Evolutionary conservation across 2,329 filamentous ascomycete species (phyloP).

Genomic region (Cadophora luteo-olivacea): DNA sequence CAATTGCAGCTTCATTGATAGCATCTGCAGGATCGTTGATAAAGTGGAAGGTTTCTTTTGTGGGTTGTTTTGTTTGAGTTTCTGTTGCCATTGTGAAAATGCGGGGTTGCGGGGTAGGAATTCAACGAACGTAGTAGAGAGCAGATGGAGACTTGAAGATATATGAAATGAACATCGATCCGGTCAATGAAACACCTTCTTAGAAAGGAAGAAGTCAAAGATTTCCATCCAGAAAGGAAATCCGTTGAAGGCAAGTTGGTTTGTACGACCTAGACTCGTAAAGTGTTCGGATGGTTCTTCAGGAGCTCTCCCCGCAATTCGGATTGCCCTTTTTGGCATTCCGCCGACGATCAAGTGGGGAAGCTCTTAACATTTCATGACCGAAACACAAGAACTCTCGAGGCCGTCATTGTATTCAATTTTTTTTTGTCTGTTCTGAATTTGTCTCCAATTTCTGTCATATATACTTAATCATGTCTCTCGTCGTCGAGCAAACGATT

Average conservation of each 20-base stretch:
- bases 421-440: neutral
- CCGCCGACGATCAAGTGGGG: slow-evolving; percentile 18
- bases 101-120: slow-evolving; percentile 30
- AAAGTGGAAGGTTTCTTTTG: slow-evolving; percentile 39
- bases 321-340: slow-evolving; percentile 30
- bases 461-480: slow-evolving; percentile 31
- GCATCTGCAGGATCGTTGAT: slow-evolving; percentile 38
- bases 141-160: neutral
- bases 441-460: neutral
- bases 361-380: slow-evolving; percentile 9
- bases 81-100: slow-evolving; percentile 31
- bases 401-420: neutral
- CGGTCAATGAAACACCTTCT: no score
- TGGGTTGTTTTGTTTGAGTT: slow-evolving; percentile 30
- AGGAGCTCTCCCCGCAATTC: slow-evolving; percentile 28
- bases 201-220: no score
- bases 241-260: neutral
- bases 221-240: neutral
- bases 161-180: neutral
- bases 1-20: slow-evolving; percentile 39
- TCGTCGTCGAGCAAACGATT: slow-evolving; percentile 38
- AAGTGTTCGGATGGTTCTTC: neutral
- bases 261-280: neutral
- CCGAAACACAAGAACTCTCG: neutral
- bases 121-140: neutral